phyloP scores from a whole-genome alignment of 2,329 filamentous ascomycete genomes.

The Colletotrichum noveboracense region DNA sequence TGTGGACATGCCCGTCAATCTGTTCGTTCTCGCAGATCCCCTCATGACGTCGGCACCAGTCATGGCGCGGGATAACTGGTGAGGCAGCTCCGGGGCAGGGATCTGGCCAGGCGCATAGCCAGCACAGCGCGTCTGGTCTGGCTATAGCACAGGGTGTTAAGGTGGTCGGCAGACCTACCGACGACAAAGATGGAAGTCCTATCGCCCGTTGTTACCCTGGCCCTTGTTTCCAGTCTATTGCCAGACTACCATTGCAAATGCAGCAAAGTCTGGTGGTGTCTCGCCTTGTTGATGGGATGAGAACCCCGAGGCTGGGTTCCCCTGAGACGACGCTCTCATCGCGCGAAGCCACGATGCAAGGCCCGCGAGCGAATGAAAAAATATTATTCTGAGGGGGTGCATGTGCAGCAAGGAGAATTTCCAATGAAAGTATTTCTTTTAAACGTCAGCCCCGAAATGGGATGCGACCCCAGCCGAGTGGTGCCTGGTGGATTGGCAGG shows the following conservation, averaged over 20 bases:
- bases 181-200: neutral
- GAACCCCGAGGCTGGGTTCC: constrained; percentile 1
- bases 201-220: constrained; percentile 7
- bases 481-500: neutral
- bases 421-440: constrained; percentile 14
- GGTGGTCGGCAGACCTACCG: constrained; percentile 2
- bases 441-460: constrained; percentile 10
- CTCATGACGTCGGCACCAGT: constrained; percentile 21
- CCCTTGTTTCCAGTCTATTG: constrained; percentile 13
- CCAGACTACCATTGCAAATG: neutral
- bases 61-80: constrained; percentile 5
- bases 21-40: constrained; percentile 4
- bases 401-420: neutral
- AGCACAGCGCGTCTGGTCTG: constrained; percentile 13
- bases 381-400: neutral
- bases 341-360: constrained; percentile 5
- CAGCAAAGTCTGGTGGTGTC: neutral
- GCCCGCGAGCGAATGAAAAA: neutral
- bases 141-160: constrained; percentile 13
- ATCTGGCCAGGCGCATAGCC: constrained; percentile 10
- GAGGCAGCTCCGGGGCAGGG: constrained; percentile 15
- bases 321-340: neutral
- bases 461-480: constrained; percentile 1
- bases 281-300: constrained; percentile 9
- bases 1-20: neutral